Percentiles rank a stretch among this genome's conserved stretches.
phyloP scores from a whole-genome alignment of 1,284 basidiomycete genomes.

The Cutaneotrichosporon sp. region DNA sequence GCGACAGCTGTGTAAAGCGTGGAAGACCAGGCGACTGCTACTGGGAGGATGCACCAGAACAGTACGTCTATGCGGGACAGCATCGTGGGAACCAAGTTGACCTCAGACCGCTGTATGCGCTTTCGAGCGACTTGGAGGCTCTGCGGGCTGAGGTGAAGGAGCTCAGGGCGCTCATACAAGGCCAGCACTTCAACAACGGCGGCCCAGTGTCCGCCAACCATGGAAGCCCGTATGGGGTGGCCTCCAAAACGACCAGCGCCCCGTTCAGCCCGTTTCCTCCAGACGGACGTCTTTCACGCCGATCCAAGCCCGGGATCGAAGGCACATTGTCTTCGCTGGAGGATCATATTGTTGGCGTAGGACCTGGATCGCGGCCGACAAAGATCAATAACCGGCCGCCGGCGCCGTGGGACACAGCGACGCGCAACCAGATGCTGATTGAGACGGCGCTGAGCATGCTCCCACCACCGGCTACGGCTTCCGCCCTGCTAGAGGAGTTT shows the following conservation, averaged over 20 bases:
- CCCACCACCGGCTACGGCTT: not conserved
- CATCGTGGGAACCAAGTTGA: not conserved
- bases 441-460: not conserved
- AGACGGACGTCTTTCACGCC: no score
- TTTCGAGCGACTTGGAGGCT: slow-evolving; percentile 2
- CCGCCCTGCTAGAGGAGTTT: not conserved
- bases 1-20: slow-evolving; percentile 23
- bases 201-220: not conserved
- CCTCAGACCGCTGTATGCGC: not conserved
- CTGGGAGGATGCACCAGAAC: slow-evolving; percentile 13
- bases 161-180: not conserved
- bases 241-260: no score
- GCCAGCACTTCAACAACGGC: not conserved
- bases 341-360: not conserved
- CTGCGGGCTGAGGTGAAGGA: slow-evolving; percentile 1
- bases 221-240: no score
- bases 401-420: not conserved
- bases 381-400: not conserved
- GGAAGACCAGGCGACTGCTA: slow-evolving; percentile 20
- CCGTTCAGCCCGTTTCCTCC: no score
- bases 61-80: not conserved
- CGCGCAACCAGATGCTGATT: not conserved
- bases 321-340: not conserved
- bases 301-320: not conserved
- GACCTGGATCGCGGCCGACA: not conserved